A percentile compares a stretch with the other conserved stretches of the same genome.
phyloP scores from a whole-genome alignment of 2,329 filamentous ascomycete genomes.

The Leptographium radiaticola region DNA sequence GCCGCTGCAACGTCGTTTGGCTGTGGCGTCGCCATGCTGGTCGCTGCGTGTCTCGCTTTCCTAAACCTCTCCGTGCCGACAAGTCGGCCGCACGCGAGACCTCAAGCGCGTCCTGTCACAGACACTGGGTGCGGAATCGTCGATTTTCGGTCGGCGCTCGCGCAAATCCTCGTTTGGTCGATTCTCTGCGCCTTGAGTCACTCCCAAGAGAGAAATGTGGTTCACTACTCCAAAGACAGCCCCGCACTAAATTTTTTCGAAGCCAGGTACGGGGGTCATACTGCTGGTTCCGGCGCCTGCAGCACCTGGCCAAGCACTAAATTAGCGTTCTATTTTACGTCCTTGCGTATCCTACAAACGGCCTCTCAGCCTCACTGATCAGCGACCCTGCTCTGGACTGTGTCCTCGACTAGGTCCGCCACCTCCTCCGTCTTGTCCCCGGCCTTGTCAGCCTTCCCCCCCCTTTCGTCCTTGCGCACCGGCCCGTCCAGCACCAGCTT shows the following conservation, averaged over 20 bases:
- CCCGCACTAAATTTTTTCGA: background rate
- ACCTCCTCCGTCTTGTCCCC: background rate
- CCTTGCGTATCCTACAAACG: background rate
- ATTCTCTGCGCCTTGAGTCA: background rate
- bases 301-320: background rate
- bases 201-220: background rate
- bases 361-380: background rate
- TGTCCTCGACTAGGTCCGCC: background rate
- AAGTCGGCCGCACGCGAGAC: background rate
- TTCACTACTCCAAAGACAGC: background rate
- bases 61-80: background rate
- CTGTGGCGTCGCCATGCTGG: slow-evolving; percentile 1
- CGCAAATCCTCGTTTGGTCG: background rate
- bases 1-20: background rate
- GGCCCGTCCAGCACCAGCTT: slow-evolving; percentile 27
- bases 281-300: background rate
- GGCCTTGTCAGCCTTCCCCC: background rate
- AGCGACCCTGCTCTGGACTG: background rate
- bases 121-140: too few species aligned
- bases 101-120: too few species aligned
- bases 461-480: slow-evolving; percentile 19
- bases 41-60: background rate
- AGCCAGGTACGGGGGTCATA: background rate
- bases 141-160: background rate
- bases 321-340: background rate